These are phyloP conservation scores for Penicillium brasilianum DNA, from an alignment of 2,329 filamentous ascomycete genomes.

Conservation along the genomic window DNA sequence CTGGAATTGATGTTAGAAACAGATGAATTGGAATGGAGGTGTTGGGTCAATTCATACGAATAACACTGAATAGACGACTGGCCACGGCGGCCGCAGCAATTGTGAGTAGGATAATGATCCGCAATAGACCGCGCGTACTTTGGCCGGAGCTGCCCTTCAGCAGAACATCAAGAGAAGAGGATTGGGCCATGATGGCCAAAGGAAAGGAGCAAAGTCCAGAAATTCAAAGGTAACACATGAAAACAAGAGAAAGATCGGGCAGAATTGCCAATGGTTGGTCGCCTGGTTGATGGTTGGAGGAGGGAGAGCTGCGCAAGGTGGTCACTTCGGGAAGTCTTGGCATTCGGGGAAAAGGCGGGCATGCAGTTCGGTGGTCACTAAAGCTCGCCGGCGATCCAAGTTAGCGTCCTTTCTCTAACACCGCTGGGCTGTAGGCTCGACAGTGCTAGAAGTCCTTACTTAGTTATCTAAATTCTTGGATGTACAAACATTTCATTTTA, in stretches of 20 bases:
- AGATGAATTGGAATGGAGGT: constrained; percentile 8
- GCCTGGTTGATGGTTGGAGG: constrained; percentile 27
- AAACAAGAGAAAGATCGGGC: constrained; percentile 32
- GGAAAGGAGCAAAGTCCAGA: constrained; percentile 39
- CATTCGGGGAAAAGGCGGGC: constrained; percentile 31
- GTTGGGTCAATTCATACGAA: constrained; percentile 65
- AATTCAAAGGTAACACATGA: constrained; percentile 32
- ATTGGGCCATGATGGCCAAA: constrained; percentile 52
- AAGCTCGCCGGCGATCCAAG: too few relatives aligned
- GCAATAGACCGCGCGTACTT: constrained; percentile 82
- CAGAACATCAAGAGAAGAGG: constrained; percentile 60
- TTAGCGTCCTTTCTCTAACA: too few relatives aligned
- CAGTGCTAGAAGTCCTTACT: too few relatives aligned
- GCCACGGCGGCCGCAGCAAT: constrained; percentile 91
- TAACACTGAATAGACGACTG: constrained; percentile 96
- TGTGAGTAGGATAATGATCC: constrained; percentile 85
- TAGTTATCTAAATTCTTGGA: too few relatives aligned
- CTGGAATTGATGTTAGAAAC: constrained; percentile 51
- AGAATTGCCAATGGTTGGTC: constrained; percentile 30
- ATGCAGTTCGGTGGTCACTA: too few relatives aligned
- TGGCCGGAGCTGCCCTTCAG: constrained; percentile 78
- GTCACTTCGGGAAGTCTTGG: constrained; percentile 49
- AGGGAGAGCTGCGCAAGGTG: constrained; percentile 48
- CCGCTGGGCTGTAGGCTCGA: too few relatives aligned
- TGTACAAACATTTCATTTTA: too few relatives aligned